Base-by-base conservation (phyloP, 441 rosid species). In the Adansonia rubrostipa region DNA sequence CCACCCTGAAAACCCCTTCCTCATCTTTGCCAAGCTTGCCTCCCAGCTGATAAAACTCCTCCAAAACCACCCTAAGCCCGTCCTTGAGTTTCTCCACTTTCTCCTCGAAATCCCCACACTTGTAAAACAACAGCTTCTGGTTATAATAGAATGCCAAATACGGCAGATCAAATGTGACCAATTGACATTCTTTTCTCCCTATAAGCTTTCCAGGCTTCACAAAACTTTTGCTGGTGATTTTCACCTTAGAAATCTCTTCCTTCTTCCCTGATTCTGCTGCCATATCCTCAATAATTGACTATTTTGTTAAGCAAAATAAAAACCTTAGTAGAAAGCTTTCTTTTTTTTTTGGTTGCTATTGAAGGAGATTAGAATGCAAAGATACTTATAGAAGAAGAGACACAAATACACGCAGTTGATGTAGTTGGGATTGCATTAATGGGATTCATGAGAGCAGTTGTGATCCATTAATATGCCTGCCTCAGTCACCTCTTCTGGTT, bases 111-210 rank as follows among this genome's bases (percentile, higher is more conserved):
- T 75, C 82, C 9, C 77, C 68, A 6, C 83, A 83, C 74, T 83
- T 91, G 86, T 95, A 93, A 76, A 93, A 73, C 62, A 95, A 64
- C 78, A 93, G 79, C 88, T 95, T 95, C 83, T 92, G 99, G 88
- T 95, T 93, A 84, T 93, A 93, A 81, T 86, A 89, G 73, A 93
- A 91, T 6, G 89, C 92, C 9, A 95, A 71, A 83, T 93, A 95
- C 2, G 97, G 99, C 66, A 95, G 96, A 80, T 95, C 99, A 77
- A 93, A 95, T 1, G 97, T 95, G 57, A 91, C 87, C 79, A 95
- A 64, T 8, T 90, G 91, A 64, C 89, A 89, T 24, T 93, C 93
- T 62, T 73, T 87, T 80, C 85, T 89, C 47, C 97, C 98, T 2
- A 93, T 60, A 7, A 73, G 65, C 69, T 88, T 88, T 73, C 57